Evolutionary conservation across 1,284 basidiomycete genomes (phyloP), one percentile per base, ranked within the genome.

Genomic region (Xerocomus nothofagi): DNA sequence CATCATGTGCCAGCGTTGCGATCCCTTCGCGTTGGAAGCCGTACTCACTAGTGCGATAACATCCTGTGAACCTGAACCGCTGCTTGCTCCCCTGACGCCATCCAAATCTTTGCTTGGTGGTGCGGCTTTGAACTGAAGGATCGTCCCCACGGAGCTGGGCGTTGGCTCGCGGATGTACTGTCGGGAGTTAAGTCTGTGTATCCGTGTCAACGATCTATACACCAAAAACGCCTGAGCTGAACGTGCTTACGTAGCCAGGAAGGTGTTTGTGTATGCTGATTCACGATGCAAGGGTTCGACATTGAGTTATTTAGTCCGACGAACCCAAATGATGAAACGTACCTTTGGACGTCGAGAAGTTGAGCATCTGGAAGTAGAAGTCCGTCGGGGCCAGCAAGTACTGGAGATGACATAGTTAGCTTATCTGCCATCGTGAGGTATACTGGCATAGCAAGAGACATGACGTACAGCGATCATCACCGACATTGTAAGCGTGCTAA

Each of bases 261-360:
- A 14, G 6, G 45, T 47, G 45, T 47, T 47, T n/a, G 45, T 47
- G 30, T 47, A 34, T 27, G 45, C 45, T 47, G 24, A 11, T 14
- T 39, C 15, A 15, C 14, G 24, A 17, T 18, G 17, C 1, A 30
- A 1, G 8, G 11, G 12, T 39, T 23, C 7, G 5, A 20, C 33
- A 6, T 29, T 15, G 9, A 6, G 18, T 21, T 18, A 21, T 14
- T 15, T 21, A 6, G 27, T 11, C 5, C 9, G 18, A 41, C 10
- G 8, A 38, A 39, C 12, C 2, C 24, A 30, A 18, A 18, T 6
- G 14, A 33, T 3, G 15, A 27, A 17, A 15, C 8, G 30, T 27
- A 47, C 45, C 45, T 47, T 47, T 47, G 7, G 45, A 47, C 17
- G 10, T 17, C 3, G 45, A 44, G 18, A 27, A 18, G 14, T n/a